Evolutionary conservation across 495 filamentous ascomycete genomes (phyloP), one percentile per base, ranked within the genome.

Genomic region (Aspergillus kassunensis): DNA sequence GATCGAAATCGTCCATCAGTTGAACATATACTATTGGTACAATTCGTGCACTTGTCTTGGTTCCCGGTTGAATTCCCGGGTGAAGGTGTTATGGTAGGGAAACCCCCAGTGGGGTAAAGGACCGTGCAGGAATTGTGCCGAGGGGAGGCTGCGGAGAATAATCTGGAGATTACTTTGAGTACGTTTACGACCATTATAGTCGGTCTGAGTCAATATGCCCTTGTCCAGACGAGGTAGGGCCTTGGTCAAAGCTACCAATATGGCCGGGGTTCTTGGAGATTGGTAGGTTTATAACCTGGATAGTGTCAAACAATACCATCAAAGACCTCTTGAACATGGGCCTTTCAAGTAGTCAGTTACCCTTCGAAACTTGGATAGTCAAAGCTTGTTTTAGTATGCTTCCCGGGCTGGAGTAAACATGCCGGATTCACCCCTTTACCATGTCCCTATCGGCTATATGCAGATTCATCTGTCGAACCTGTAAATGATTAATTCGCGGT

Each of bases 401-500:
- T 33, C 30, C 30, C n/a, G n/a, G n/a, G n/a, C n/a, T n/a, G n/a
- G n/a, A n/a, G n/a, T n/a, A n/a, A 11, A 7, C 9, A 16, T 21
- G 27, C 27, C 25, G 24, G 31, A 21, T 29, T 13, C 23, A 12
- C 23, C 25, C 7, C 13, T 49, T 8, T 44, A 1, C 44, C 11
- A 12, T 18, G 40, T 19, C 3, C 20, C 20, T 44, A 20, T 15
- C 42, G 18, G 42, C 25, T 45, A 34, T 46, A 37, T 35, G 13
- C n/a, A 25, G 13, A 21, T 13, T 45, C 61, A 71, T 50, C 61
- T 59, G 58, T 74, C 70, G 48, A 87, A 87, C 41, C 77, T 54
- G 53, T 80, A 66, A 48, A 87, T 60, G 0, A 81, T 78, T 37
- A 87, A 62, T 42, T 74, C 72, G 27, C 77, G 70, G 9, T 64